phyloP scores from a whole-genome alignment of 2,329 filamentous ascomycete species.

The Teratosphaeria epicoccoides region DNA sequence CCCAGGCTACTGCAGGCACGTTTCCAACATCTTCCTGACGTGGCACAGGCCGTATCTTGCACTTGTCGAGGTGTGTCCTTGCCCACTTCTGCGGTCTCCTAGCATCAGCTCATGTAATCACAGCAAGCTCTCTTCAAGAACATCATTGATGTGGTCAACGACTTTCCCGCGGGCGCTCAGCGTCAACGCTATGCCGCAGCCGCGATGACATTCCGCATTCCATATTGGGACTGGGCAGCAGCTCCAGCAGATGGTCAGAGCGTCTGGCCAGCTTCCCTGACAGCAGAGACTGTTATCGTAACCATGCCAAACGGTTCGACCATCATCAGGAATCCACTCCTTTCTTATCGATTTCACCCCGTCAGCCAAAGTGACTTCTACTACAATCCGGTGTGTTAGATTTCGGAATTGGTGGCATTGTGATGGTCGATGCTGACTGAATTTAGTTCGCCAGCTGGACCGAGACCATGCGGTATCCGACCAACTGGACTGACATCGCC shows the following conservation, averaged over 20 bases:
- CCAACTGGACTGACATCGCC: slow-evolving; percentile 31
- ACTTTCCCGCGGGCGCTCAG: slow-evolving; percentile 29
- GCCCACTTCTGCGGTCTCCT: neutral
- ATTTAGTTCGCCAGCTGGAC: slow-evolving; percentile 44
- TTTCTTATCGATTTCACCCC: slow-evolving; percentile 34
- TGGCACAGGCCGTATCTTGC: slow-evolving; percentile 78
- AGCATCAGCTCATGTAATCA: neutral
- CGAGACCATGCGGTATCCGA: slow-evolving; percentile 50
- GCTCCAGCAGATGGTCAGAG: slow-evolving; percentile 24
- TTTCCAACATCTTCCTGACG: slow-evolving; percentile 61
- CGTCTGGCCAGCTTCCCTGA: slow-evolving; percentile 30
- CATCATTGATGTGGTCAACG: slow-evolving; percentile 31
- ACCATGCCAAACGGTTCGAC: slow-evolving; percentile 23
- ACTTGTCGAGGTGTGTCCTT: slow-evolving; percentile 42
- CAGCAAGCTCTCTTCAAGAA: slow-evolving; percentile 34
- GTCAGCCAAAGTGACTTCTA: slow-evolving; percentile 49
- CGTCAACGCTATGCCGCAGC: slow-evolving; percentile 31
- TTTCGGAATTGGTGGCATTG: neutral
- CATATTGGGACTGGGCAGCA: slow-evolving; percentile 41
- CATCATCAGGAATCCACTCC: slow-evolving; percentile 26
- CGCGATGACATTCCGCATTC: slow-evolving; percentile 32
- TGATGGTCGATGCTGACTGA: neutral
- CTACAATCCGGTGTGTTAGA: slow-evolving; percentile 46
- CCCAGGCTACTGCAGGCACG: slow-evolving; percentile 68
- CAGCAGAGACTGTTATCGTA: slow-evolving; percentile 29